Conservation (phyloP, 2,329 filamentous ascomycete species). For the Sporothrix dimorphospora region DNA sequence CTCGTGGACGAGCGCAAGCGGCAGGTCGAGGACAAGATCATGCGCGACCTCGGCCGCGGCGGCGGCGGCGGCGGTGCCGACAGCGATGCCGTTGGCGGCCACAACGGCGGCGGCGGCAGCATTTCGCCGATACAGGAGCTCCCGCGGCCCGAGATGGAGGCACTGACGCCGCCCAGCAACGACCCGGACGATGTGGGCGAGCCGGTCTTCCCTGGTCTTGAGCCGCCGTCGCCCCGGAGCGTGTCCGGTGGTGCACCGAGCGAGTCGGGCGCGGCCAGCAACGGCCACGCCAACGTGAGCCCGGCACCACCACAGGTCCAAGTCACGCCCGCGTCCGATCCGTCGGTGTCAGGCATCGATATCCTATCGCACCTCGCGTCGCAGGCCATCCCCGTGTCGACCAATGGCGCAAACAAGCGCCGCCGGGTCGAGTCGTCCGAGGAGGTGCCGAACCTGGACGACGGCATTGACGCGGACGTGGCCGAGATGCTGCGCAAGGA, state of each 20-base stretch:
- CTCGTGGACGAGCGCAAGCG: slow-evolving; percentile 81
- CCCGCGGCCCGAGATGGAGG: slow-evolving; percentile 80
- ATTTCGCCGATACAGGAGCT: slow-evolving; percentile 60
- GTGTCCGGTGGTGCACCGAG: neutral
- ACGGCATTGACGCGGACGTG: slow-evolving; percentile 61
- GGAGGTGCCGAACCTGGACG: slow-evolving; percentile 59
- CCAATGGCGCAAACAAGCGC: slow-evolving; percentile 61
- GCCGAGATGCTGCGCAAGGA: slow-evolving; percentile 54
- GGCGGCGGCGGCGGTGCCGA: slow-evolving; percentile 52
- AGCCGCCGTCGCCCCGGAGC: neutral
- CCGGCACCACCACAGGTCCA: neutral
- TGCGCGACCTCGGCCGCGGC: slow-evolving; percentile 73
- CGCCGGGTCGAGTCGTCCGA: slow-evolving; percentile 55
- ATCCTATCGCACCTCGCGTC: slow-evolving; percentile 47
- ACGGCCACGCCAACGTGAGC: slow-evolving; percentile 27
- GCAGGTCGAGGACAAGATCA: slow-evolving; percentile 88
- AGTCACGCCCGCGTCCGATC: slow-evolving; percentile 26
- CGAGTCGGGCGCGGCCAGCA: neutral
- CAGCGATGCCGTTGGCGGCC: slow-evolving; percentile 37
- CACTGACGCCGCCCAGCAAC: slow-evolving; percentile 34
- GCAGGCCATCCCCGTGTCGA: slow-evolving; percentile 52
- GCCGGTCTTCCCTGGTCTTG: neutral
- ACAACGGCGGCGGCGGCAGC: slow-evolving; percentile 52
- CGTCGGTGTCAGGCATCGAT: slow-evolving; percentile 44
- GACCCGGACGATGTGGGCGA: slow-evolving; percentile 19